phyloP scores from a whole-genome alignment of 352 stramenopile species.

The Pythium phragmitis region DNA sequence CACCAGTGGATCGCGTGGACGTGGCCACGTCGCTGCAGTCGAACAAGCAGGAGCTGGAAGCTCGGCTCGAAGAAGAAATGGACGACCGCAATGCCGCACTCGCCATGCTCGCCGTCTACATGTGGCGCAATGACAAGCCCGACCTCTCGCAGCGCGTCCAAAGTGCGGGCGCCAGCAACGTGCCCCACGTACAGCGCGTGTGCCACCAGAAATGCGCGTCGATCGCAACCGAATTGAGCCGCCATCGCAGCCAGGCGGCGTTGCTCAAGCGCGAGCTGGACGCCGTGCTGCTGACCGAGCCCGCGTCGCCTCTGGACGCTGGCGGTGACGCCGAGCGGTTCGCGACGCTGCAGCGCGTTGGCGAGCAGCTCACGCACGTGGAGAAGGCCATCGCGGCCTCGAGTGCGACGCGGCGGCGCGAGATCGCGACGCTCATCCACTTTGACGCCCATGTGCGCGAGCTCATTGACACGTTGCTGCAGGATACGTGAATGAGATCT shows the following conservation, averaged over 20 bases:
- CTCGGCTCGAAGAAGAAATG: conserved; percentile 35
- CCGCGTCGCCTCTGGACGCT: not conserved
- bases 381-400: not conserved
- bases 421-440: conserved; percentile 24
- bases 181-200: conserved; percentile 7
- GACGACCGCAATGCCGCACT: conserved; percentile 37
- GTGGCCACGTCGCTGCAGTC: conserved; percentile 32
- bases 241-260: not conserved
- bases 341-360: not conserved
- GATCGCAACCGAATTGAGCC: not conserved
- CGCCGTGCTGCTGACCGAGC: not conserved
- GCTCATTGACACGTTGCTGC: conserved; percentile 14
- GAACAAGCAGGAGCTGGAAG: conserved; percentile 39
- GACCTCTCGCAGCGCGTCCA: conserved; percentile 7
- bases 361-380: conserved; percentile 10
- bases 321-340: not conserved
- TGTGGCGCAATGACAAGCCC: conserved; percentile 19
- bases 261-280: conserved; percentile 12
- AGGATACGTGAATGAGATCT: not conserved
- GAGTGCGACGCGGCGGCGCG: not conserved
- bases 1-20: conserved; percentile 27
- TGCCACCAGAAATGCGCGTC: conserved; percentile 11
- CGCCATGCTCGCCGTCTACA: conserved; percentile 39
- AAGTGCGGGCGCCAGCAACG: not conserved
- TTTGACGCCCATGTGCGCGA: conserved; percentile 24